These are phyloP conservation scores for Wallacemonas rigidus DNA, from an alignment of 208 protist genomes.

Conservation along the genomic window DNA sequence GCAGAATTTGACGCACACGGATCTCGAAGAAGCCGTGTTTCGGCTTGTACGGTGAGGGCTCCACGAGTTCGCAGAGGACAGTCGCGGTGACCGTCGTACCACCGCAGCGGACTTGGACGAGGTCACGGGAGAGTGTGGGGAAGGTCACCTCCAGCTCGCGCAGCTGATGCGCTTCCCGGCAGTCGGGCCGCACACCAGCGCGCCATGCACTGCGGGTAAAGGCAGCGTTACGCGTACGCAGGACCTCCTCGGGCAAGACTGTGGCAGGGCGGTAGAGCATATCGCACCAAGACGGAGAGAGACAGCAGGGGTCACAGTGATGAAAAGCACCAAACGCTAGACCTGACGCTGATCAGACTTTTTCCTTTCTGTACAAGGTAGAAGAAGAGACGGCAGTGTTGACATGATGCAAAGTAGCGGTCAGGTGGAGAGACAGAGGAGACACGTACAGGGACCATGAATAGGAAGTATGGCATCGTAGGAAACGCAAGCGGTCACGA, in stretches of 20 bases:
- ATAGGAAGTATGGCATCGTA: no score
- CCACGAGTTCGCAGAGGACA: conserved; percentile 91
- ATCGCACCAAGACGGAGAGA: neutral
- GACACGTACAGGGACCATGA: neutral
- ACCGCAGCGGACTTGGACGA: conserved; percentile 87
- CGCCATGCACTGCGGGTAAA: conserved; percentile 71
- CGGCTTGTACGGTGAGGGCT: conserved; percentile 91
- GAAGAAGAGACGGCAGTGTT: neutral
- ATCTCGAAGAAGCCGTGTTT: conserved; percentile 96
- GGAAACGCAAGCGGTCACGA: no score
- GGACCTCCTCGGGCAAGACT: conserved; percentile 56
- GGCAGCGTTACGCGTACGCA: conserved; percentile 61
- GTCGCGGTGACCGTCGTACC: conserved; percentile 83
- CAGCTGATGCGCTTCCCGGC: conserved; percentile 67
- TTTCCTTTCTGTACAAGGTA: no score
- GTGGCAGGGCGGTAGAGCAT: conserved; percentile 49
- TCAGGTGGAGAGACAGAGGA: neutral
- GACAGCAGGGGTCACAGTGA: neutral
- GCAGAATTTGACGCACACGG: conserved; percentile 85
- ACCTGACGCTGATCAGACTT: no score
- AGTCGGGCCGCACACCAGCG: conserved; percentile 74
- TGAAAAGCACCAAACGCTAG: neutral
- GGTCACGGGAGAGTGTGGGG: conserved; percentile 65
- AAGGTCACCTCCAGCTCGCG: conserved; percentile 75
- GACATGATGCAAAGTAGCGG: neutral